phyloP scores from a whole-genome alignment of 768 basidiomycete species.

The Lactarius sanguifluus region DNA sequence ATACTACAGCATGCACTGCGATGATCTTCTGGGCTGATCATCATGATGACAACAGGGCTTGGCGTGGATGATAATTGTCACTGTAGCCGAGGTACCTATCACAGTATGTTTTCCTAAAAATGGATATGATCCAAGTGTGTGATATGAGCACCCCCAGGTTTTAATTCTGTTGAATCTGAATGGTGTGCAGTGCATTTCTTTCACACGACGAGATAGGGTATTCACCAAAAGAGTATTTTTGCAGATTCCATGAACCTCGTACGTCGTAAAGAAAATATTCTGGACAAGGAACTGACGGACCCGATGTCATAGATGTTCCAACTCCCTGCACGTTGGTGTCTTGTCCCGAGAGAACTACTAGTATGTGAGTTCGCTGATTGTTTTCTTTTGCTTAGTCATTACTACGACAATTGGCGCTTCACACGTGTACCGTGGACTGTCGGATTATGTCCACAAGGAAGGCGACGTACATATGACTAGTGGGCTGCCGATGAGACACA shows the following conservation, averaged over 20 bases:
- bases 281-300: too few relatives aligned
- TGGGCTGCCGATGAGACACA: background rate
- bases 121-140: too few relatives aligned
- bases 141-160: background rate
- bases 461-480: background rate
- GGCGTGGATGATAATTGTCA: slow-evolving; percentile 1
- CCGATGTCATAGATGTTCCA: too few relatives aligned
- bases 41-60: background rate
- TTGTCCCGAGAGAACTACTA: too few relatives aligned
- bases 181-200: background rate
- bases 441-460: background rate
- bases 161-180: slow-evolving; percentile 8
- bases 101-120: slow-evolving; percentile 1
- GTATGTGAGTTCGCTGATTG: background rate
- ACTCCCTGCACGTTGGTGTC: too few relatives aligned
- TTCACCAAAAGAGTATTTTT: background rate
- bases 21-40: background rate
- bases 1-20: background rate
- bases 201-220: background rate
- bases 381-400: too few relatives aligned
- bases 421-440: slow-evolving; percentile 7
- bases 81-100: slow-evolving; percentile 3
- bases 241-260: slow-evolving; percentile 2
- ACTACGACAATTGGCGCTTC: background rate
- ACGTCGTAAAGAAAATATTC: too few relatives aligned